phyloP scores from a whole-genome alignment of 139 green algal species.

The Monoraphidium neglectum region DNA sequence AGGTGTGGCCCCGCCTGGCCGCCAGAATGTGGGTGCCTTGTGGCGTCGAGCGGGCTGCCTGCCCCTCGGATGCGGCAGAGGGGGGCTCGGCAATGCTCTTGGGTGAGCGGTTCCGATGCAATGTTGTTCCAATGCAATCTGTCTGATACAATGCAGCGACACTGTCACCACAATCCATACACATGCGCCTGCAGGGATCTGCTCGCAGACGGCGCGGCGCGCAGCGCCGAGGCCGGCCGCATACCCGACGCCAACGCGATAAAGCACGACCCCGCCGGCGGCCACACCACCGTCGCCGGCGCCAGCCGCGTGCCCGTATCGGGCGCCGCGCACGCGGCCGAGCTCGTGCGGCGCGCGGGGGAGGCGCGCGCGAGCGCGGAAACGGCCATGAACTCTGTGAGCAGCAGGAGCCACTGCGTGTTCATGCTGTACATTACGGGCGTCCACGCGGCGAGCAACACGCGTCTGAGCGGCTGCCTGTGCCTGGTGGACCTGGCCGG shows the following conservation, averaged over 20 bases:
- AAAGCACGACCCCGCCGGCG: conserved; percentile 78
- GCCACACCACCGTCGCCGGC: conserved; percentile 73
- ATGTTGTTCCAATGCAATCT: no score
- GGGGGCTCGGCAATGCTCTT: no score
- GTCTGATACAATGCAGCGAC: no score
- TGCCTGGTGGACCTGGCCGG: conserved; percentile 95
- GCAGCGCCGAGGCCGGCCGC: conserved; percentile 28
- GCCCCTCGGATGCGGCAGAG: no score
- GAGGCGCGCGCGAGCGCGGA: conserved; percentile 71
- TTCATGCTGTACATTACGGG: conserved; percentile 97
- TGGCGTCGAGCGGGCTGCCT: no score
- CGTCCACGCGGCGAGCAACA: conserved; percentile 65
- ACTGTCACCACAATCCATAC: no score
- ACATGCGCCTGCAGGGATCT: no score
- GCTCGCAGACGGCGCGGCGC: conserved; percentile 56
- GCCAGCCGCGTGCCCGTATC: conserved; percentile 54
- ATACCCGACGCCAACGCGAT: conserved; percentile 78
- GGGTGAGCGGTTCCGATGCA: no score
- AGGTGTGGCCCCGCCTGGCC: conserved; percentile 39
- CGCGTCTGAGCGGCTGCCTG: conserved; percentile 73
- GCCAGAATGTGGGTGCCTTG: no score
- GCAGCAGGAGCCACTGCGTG: conserved; percentile 87
- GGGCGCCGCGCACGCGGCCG: conserved; percentile 65
- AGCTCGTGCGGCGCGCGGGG: conserved; percentile 67
- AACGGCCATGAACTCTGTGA: conserved; percentile 94